Evolutionary conservation across 2,329 filamentous ascomycete species (phyloP), one percentile per base, ranked within the genome.

Genomic region (Trichoderma oligosporum): DNA sequence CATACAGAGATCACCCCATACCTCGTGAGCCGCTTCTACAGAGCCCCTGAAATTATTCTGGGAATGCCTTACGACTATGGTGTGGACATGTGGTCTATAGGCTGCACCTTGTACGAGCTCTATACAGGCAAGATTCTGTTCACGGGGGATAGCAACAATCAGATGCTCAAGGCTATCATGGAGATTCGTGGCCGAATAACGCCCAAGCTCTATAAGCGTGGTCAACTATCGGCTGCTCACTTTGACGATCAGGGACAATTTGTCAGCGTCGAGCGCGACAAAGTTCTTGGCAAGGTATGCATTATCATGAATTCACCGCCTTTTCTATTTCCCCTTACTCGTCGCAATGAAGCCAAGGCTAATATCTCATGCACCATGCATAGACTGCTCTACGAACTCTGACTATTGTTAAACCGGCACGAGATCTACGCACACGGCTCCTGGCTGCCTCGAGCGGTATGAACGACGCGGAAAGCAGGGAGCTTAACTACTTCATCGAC

Each of bases 41-140:
- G 94, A 60, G 94, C 94, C 3, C 94, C 95, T 2, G 94, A 99
- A 75, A 91, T 99, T 68, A 96, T 99, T 61, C 81, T 99, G 3
- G 94, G 94, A n/a, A 92, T 97, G 77, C 88, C 89, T 8, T 96
- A 96, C 71, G 91, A 96, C 70, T 95, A 93, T 70, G 87, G 88
- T 7, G 90, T 97, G 63, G 94, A 99, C 71, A 89, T 96, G 79
- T 99, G 94, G 94, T 95, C 93, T 7, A 91, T 97, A 63, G 95
- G 94, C 35, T 99, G 94, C 74, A 99, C 94, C 0, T 79, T 97
- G 27, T 99, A 96, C 72, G 94, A 99, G 74, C 79, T 99, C 38
- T 97, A 96, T 76, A 97, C 94, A 0, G 94, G 94, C 67, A 96
- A 97, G 72, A 97, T 99, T 58, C 79, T 99, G 29, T 99, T 99